Evolutionary conservation across 2,329 filamentous ascomycete species (phyloP).

Genomic region (Diplodia mutila): DNA sequence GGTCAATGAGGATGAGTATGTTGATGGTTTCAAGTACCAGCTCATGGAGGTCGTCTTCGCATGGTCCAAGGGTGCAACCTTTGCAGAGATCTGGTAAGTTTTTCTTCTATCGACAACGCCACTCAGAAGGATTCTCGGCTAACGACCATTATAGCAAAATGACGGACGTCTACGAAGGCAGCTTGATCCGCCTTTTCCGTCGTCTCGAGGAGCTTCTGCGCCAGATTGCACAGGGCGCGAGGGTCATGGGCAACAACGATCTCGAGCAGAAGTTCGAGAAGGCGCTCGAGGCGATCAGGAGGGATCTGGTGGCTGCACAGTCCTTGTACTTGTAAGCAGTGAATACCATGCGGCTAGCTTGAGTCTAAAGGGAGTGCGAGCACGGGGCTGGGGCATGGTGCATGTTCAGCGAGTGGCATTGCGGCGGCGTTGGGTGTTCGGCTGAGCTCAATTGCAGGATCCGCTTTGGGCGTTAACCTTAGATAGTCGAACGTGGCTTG

Average conservation of each 20-base stretch:
- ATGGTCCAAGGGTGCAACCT: constrained; percentile 88
- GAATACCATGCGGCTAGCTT: not conserved
- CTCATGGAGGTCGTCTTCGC: constrained; percentile 95
- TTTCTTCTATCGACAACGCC: not conserved
- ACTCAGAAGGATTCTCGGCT: constrained; percentile 23
- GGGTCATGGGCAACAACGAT: constrained; percentile 98
- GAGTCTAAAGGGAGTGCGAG: not conserved
- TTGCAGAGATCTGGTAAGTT: constrained; percentile 91
- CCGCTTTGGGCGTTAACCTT: not conserved
- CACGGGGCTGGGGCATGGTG: constrained; percentile 1
- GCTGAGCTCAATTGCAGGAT: constrained; percentile 8
- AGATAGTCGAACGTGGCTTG: not conserved
- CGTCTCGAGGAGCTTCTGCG: constrained; percentile 90
- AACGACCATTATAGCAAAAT: constrained; percentile 72
- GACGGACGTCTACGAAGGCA: constrained; percentile 98
- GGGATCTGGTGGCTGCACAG: constrained; percentile 94
- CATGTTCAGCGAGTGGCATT: constrained; percentile 21
- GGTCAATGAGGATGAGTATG: constrained; percentile 93
- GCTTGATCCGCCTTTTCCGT: constrained; percentile 92
- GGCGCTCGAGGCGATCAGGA: constrained; percentile 79
- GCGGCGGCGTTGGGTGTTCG: constrained; percentile 22
- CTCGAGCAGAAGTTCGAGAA: constrained; percentile 89
- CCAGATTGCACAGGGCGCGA: constrained; percentile 93
- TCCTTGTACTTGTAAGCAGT: constrained; percentile 72
- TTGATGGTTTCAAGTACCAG: constrained; percentile 86